Evolutionary conservation across 1,139 yeast species (phyloP).

Genomic region (Kazachstania sp.): DNA sequence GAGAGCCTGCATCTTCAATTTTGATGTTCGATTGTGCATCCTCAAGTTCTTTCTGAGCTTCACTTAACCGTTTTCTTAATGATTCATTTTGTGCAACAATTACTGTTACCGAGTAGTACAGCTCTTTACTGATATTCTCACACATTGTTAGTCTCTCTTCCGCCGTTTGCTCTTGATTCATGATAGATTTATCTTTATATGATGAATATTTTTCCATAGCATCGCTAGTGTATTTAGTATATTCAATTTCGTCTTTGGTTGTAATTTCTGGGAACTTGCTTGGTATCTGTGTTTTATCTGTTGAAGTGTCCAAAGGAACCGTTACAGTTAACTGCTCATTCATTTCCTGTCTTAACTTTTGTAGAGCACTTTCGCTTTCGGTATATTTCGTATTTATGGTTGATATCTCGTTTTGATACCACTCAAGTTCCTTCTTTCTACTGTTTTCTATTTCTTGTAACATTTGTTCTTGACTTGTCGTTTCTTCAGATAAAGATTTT

Average conservation of each 20-base stretch:
- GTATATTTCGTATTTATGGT: conserved; percentile 30
- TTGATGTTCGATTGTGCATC: too few relatives aligned
- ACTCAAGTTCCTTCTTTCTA: conserved; percentile 49
- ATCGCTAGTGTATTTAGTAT: too few relatives aligned
- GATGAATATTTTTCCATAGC: too few relatives aligned
- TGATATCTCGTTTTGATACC: conserved; percentile 62
- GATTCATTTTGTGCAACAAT: conserved; percentile 33
- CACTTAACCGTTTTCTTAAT: conserved; percentile 26
- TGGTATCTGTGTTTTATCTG: too few relatives aligned
- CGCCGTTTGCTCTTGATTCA: neutral
- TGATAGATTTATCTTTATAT: too few relatives aligned
- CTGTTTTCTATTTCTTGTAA: conserved; percentile 34
- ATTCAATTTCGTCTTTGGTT: too few relatives aligned
- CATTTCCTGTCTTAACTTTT: neutral
- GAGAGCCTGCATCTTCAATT: neutral
- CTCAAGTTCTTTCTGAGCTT: conserved; percentile 34
- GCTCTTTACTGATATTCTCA: conserved; percentile 32
- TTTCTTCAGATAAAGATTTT: conserved; percentile 2
- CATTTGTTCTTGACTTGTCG: conserved; percentile 5
- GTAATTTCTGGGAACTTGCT: too few relatives aligned
- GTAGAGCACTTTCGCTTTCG: neutral
- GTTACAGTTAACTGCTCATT: too few relatives aligned
- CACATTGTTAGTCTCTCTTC: conserved; percentile 6
- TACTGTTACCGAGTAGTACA: conserved; percentile 32
- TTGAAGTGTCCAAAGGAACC: too few relatives aligned